Percentiles rank a stretch among this genome's conserved stretches.
Evolutionary conservation across 2,329 filamentous ascomycete species (phyloP).

Genomic region (Aspergillus pseudoterreus): DNA sequence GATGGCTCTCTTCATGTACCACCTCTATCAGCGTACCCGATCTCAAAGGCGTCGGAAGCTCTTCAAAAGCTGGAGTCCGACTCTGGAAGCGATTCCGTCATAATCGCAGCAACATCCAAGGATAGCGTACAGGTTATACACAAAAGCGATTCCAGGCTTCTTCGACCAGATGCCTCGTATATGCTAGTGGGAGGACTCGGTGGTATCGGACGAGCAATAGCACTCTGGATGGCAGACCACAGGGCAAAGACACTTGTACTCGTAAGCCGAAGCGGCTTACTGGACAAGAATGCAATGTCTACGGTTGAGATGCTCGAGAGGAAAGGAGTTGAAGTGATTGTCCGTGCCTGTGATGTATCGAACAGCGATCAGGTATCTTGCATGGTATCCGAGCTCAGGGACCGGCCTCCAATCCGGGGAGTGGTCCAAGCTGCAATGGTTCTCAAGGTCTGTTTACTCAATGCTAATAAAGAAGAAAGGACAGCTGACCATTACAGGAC

Average conservation of each 20-base stretch:
- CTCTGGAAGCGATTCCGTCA: not conserved
- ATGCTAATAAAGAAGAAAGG: too few species aligned
- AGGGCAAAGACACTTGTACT: conserved; percentile 53
- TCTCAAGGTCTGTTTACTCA: conserved; percentile 13
- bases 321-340: conserved; percentile 14
- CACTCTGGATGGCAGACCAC: conserved; percentile 43
- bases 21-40: conserved; percentile 1
- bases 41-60: conserved; percentile 12
- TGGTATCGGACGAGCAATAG: conserved; percentile 22
- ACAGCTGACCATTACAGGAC: conserved; percentile 14
- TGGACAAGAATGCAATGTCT: conserved; percentile 14
- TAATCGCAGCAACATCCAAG: conserved; percentile 1
- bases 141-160: not conserved
- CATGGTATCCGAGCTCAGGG: conserved; percentile 9
- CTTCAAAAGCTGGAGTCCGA: conserved; percentile 1
- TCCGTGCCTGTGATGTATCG: conserved; percentile 32
- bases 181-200: conserved; percentile 26
- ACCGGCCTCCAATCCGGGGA: conserved; percentile 20
- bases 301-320: conserved; percentile 13
- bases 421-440: conserved; percentile 28
- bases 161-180: conserved; percentile 18
- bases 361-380: conserved; percentile 25
- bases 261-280: conserved; percentile 44
- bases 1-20: conserved; percentile 10
- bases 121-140: not conserved